Conservation (phyloP, 2,329 filamentous ascomycete genomes). For the Penicillium occitanis region DNA sequence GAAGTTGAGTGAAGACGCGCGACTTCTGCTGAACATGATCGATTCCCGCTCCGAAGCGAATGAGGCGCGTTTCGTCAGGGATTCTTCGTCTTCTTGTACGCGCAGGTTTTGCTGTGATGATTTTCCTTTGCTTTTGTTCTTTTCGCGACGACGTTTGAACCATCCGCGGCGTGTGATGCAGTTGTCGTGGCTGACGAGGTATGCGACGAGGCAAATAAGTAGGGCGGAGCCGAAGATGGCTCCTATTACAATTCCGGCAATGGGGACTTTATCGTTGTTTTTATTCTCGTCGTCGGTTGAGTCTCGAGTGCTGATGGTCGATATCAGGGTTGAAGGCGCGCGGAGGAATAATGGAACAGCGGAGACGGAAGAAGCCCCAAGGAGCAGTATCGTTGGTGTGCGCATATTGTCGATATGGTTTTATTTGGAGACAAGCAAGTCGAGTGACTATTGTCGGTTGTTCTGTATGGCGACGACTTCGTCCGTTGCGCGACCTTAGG, state of each 20-base stretch:
- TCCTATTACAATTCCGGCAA: conserved; percentile 18
- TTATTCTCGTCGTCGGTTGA: background rate
- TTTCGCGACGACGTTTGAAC: conserved; percentile 15
- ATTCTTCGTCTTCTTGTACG: conserved; percentile 18
- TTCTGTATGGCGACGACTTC: background rate
- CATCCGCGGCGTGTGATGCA: conserved; percentile 20
- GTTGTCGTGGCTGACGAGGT: conserved; percentile 19
- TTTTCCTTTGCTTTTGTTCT: background rate
- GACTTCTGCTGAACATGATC: conserved; percentile 32
- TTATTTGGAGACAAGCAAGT: no score
- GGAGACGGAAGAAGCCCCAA: conserved; percentile 3
- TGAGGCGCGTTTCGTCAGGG: conserved; percentile 20
- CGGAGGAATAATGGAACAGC: conserved; percentile 3
- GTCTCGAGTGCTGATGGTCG: conserved; percentile 8
- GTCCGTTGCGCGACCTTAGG: background rate
- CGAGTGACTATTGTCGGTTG: background rate
- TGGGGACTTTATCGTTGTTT: background rate
- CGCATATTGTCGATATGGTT: conserved; percentile 2
- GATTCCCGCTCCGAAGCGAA: conserved; percentile 29
- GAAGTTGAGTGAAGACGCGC: conserved; percentile 29
- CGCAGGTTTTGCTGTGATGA: conserved; percentile 1
- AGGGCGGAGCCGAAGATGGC: conserved; percentile 5
- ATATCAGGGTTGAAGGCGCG: conserved; percentile 1
- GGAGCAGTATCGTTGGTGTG: background rate
- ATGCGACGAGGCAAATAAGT: background rate